Conservation (phyloP, 2,329 filamentous ascomycete species). For the Aspergillus texensis region DNA sequence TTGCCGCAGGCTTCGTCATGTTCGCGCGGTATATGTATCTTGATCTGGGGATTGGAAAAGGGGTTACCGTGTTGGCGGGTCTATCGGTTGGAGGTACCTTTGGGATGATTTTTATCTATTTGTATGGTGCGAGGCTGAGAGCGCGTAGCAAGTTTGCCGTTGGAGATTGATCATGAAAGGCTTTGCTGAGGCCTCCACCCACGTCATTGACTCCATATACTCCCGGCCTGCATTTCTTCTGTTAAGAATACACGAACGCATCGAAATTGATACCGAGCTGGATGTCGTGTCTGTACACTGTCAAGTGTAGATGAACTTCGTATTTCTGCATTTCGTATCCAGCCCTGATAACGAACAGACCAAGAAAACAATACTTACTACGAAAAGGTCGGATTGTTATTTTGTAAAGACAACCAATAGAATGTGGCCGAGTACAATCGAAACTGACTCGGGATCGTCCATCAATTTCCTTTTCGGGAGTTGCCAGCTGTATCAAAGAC, state of each 20-base stretch:
- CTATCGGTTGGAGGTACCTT: background rate
- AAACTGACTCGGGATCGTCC: background rate
- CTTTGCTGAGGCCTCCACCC: background rate
- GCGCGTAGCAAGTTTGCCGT: conserved; percentile 2
- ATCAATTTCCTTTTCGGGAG: background rate
- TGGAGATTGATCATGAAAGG: background rate
- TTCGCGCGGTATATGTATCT: conserved; percentile 5
- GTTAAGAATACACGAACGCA: background rate
- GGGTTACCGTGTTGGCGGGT: conserved; percentile 3
- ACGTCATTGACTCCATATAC: background rate
- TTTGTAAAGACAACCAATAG: background rate
- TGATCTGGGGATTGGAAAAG: conserved; percentile 3
- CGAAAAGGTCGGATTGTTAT: background rate
- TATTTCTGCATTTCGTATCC: background rate
- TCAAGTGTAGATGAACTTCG: background rate
- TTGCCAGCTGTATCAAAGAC: background rate
- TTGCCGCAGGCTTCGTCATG: conserved; percentile 5
- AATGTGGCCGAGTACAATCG: background rate
- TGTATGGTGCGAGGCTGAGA: conserved; percentile 1
- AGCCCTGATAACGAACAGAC: background rate
- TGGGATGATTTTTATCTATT: conserved; percentile 5
- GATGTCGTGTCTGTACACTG: background rate
- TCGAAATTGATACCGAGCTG: background rate
- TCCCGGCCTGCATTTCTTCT: too few relatives aligned
- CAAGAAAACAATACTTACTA: too few relatives aligned